Conservation (phyloP, 2,329 filamentous ascomycete genomes). For the Sporothrix phasma region DNA sequence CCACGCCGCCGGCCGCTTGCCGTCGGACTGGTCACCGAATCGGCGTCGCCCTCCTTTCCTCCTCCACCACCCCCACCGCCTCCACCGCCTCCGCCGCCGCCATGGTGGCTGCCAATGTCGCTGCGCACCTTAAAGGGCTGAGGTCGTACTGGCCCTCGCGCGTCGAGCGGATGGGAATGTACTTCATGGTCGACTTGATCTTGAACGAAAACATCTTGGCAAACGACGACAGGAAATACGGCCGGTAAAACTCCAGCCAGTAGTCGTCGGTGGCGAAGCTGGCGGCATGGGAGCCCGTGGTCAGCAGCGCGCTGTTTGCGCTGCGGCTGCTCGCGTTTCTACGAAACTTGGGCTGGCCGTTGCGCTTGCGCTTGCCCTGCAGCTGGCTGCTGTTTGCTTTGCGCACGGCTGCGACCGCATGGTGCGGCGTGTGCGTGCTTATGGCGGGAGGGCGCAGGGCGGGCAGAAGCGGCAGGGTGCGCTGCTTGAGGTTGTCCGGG, state of each 20-base stretch:
- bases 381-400: neutral
- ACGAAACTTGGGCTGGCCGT: neutral
- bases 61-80: neutral
- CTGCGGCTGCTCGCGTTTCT: neutral
- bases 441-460: conserved; percentile 19
- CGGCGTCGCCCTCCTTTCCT: conserved; percentile 51
- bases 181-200: conserved; percentile 80
- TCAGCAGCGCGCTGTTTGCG: conserved; percentile 9
- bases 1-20: conserved; percentile 10
- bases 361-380: conserved; percentile 1
- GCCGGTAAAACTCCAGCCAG: conserved; percentile 95
- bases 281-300: conserved; percentile 35
- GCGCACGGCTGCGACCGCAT: conserved; percentile 11
- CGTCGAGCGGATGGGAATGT: conserved; percentile 65
- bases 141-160: conserved; percentile 69
- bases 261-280: conserved; percentile 71
- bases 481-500: conserved; percentile 56
- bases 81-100: conserved; percentile 43
- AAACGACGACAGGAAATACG: conserved; percentile 77
- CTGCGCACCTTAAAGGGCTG: conserved; percentile 80
- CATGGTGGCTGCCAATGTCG: conserved; percentile 47
- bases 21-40: conserved; percentile 46
- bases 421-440: conserved; percentile 40
- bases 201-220: conserved; percentile 87
- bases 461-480: conserved; percentile 42